These are phyloP conservation scores for Acanthamoeba castellanii DNA, from an alignment of 208 protist species.

Conservation along the genomic window DNA sequence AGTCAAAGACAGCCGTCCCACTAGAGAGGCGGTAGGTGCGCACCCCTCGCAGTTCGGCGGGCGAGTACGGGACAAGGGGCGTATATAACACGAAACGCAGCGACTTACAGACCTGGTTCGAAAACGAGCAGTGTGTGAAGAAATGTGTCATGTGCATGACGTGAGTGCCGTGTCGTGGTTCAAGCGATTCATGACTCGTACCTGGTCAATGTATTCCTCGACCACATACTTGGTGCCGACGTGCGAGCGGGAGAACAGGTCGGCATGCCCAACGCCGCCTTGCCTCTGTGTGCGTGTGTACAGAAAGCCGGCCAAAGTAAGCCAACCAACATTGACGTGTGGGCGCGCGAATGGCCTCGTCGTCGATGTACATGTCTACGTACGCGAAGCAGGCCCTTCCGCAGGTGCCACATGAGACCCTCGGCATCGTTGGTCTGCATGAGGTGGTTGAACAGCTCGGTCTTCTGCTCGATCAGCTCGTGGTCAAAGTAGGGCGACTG, in stretches of 20 bases:
- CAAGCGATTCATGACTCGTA: neutral
- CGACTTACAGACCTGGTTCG: neutral
- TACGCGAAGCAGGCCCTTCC: constrained; percentile 56
- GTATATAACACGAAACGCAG: constrained; percentile 14
- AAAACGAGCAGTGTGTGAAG: neutral
- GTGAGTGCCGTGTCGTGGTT: neutral
- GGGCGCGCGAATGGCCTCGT: too few relatives aligned
- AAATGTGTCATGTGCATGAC: neutral
- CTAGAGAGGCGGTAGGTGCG: neutral
- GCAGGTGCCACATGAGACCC: constrained; percentile 61
- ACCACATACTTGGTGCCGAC: constrained; percentile 84
- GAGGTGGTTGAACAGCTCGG: neutral
- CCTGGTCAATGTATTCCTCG: constrained; percentile 80
- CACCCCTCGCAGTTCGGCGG: constrained; percentile 16
- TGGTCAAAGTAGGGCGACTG: constrained; percentile 58
- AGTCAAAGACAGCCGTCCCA: neutral
- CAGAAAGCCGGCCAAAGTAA: neutral
- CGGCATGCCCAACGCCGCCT: constrained; percentile 77
- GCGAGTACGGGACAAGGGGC: neutral
- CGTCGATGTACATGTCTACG: too few relatives aligned
- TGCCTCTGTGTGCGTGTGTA: constrained; percentile 46
- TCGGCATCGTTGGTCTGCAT: constrained; percentile 39
- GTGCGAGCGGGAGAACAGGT: constrained; percentile 69
- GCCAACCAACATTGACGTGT: neutral
- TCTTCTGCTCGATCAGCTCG: constrained; percentile 59